Base-by-base conservation (phyloP, 129 eudicot genomes). In the Logfia minima region DNA sequence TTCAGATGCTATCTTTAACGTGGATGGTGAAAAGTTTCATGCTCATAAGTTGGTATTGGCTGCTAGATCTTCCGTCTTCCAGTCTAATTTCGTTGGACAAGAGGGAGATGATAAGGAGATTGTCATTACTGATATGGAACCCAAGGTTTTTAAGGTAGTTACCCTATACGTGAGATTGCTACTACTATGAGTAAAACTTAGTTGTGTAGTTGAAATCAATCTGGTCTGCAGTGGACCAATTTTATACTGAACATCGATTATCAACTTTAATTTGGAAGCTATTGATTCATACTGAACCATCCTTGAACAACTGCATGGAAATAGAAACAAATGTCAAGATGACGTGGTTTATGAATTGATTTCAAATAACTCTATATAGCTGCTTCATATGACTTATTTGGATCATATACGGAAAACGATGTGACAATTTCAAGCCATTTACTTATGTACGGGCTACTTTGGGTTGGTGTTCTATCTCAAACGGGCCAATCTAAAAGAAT, bases 11-110 rank as follows among this genome's bases (percentile, higher is more conserved):
- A 64, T 83, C 60, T 88, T 93, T 65, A 83, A 87, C 31, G 97
- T 93, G 70, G 87, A 84, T 66, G 90, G 95, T 48, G 92, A 88
- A 82, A 90, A 60, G 70, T 90, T 90, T 75, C 84, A 82, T 84
- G 98, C 98, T 76, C 98, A 93, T 77, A 93, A 88, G 77, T 75
- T 93, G 85, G 98, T 93, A 35, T 77, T 93, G 85, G 87, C 90
- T 82, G 90, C 98, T 74, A 95, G 97, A 63, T 90, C 98, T 52
- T 76, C 92, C 51, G 81, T 82, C 17, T 88, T 93, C 69, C 87
- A 83, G 5, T 66, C 89, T 74, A 84, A 82, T 31, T 76, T 85
- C 39, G 82, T 84, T 77, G 75, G 59, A 71, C 60, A 73, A 67
- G 88, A 85, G 66, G 85, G 71, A 29, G 89, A 79, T 75, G 68